These are phyloP conservation scores for Juncus inflexus DNA, from an alignment of 176 grass and related monocot genomes.

Conservation along the genomic window DNA sequence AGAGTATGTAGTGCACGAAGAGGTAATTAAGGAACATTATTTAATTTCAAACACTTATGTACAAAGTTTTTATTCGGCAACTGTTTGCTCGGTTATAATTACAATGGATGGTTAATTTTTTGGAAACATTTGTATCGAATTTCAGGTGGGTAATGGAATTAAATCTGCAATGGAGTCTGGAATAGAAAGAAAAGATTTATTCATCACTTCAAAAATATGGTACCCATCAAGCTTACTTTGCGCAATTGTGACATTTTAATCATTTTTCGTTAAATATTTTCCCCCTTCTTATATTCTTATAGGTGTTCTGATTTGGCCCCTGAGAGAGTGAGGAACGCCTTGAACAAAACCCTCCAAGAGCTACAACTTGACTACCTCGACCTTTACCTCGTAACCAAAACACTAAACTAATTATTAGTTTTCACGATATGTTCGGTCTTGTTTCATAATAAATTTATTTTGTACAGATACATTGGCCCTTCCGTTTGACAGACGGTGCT, in stretches of 20 bases:
- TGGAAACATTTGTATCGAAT: constrained; percentile 3
- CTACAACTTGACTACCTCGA: constrained; percentile 68
- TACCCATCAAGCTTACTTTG: constrained; percentile 13
- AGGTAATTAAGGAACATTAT: constrained; percentile 32
- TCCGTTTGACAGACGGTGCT: constrained; percentile 60
- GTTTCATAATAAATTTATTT: not conserved
- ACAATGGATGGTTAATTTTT: too few species aligned
- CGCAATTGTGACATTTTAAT: not conserved
- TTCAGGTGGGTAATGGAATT: constrained; percentile 59
- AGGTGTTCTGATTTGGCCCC: constrained; percentile 70
- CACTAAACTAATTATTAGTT: not conserved
- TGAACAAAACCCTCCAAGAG: constrained; percentile 57
- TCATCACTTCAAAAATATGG: constrained; percentile 79
- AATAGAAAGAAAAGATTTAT: constrained; percentile 62
- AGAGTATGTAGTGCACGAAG: constrained; percentile 53
- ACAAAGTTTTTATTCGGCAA: too few species aligned
- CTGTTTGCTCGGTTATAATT: too few species aligned
- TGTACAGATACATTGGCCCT: constrained; percentile 67
- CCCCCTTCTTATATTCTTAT: not conserved
- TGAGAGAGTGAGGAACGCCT: constrained; percentile 43
- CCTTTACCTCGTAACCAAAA: constrained; percentile 53
- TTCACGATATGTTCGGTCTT: not conserved
- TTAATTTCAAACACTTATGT: not conserved
- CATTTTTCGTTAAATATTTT: not conserved
- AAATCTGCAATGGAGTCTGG: constrained; percentile 56